Conservation (phyloP, 257 asterid species). For the Forsythia viridissima region DNA sequence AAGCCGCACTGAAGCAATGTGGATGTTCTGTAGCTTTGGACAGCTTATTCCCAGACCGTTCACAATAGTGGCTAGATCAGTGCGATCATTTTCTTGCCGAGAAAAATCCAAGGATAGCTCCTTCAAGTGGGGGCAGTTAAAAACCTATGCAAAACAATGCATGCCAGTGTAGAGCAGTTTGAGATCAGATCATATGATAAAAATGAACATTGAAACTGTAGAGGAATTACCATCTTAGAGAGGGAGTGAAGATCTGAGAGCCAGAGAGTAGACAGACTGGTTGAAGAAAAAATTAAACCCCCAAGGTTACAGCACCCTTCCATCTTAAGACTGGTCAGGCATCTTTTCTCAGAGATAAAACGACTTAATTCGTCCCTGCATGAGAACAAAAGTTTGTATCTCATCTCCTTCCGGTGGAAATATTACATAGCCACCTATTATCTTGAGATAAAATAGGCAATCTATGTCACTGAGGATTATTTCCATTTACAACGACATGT, state of each 20-base stretch:
- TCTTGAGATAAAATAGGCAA: background rate
- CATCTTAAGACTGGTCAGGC: constrained; percentile 83
- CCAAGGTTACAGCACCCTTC: constrained; percentile 95
- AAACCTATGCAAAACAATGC: constrained; percentile 46
- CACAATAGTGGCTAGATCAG: constrained; percentile 68
- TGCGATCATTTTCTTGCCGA: constrained; percentile 73
- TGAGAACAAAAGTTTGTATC: constrained; percentile 2
- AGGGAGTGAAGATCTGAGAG: constrained; percentile 86
- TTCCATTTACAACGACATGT: background rate
- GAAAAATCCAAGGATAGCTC: constrained; percentile 86
- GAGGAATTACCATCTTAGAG: constrained; percentile 65
- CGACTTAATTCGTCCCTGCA: constrained; percentile 91
- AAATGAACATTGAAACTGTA: background rate
- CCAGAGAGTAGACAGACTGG: constrained; percentile 71
- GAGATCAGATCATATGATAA: constrained; percentile 2
- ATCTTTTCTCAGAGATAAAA: constrained; percentile 73
- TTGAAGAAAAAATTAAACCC: constrained; percentile 62
- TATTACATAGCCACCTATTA: background rate
- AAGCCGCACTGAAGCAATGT: constrained; percentile 71
- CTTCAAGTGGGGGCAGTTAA: constrained; percentile 81
- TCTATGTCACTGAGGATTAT: background rate
- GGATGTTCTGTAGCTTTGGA: constrained; percentile 81
- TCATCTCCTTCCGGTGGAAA: background rate
- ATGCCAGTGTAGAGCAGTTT: background rate
- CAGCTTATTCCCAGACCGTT: constrained; percentile 81